These are phyloP conservation scores for Rubia balearica DNA, from an alignment of 305 asterid species.

Conservation along the genomic window DNA sequence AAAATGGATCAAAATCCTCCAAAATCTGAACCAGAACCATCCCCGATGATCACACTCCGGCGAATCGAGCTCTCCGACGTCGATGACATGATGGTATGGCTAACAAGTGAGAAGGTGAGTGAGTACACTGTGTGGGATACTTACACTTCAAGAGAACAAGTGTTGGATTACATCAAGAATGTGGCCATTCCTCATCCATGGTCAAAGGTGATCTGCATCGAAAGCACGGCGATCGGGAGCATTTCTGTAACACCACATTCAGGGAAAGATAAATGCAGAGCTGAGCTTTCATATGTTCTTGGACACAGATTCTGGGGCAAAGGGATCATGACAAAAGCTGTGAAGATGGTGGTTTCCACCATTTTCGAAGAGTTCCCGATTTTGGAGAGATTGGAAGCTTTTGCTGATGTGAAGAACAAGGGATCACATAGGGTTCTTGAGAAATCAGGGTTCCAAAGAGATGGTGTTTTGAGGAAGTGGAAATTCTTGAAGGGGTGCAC, in stretches of 20 bases:
- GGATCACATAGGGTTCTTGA: conserved; percentile 53
- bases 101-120: conserved; percentile 37
- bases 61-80: conserved; percentile 27
- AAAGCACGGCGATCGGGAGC: conserved; percentile 26
- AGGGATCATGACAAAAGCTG: conserved; percentile 45
- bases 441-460: conserved; percentile 43
- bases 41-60: conserved; percentile 25
- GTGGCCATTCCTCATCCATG: conserved; percentile 47
- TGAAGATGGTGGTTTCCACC: conserved; percentile 29
- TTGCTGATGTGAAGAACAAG: conserved; percentile 31
- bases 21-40: not conserved
- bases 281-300: conserved; percentile 46
- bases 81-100: conserved; percentile 58
- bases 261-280: conserved; percentile 31
- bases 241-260: conserved; percentile 37
- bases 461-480: conserved; percentile 42
- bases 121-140: conserved; percentile 42
- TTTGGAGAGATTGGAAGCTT: conserved; percentile 46
- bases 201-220: conserved; percentile 33
- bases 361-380: conserved; percentile 40
- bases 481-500: conserved; percentile 22
- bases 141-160: conserved; percentile 38
- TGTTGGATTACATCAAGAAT: conserved; percentile 32
- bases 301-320: conserved; percentile 42
- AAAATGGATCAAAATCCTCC: conserved; percentile 6